A percentile compares a stretch with the other conserved stretches of the same genome.
These are phyloP conservation scores for Orbilia blumenaviensis DNA, from an alignment of 2,329 filamentous ascomycete species.

Conservation along the genomic window DNA sequence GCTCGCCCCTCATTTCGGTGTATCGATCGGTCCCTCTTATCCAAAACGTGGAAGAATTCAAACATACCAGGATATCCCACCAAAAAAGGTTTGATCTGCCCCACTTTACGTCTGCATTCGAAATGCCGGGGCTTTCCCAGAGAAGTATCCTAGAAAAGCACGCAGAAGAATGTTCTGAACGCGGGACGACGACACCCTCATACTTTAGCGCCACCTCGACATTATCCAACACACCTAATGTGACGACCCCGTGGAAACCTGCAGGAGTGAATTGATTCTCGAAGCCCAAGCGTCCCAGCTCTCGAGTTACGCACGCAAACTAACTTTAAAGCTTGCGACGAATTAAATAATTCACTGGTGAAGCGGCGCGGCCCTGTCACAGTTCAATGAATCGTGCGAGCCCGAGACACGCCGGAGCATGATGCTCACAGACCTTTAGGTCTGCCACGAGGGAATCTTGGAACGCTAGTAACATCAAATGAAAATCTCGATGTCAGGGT, in stretches of 20 bases:
- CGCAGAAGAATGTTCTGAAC: constrained; percentile 20
- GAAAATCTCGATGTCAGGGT: constrained; percentile 9
- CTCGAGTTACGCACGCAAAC: constrained; percentile 1
- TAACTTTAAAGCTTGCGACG: constrained; percentile 22
- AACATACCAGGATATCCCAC: constrained; percentile 12
- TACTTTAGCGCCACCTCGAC: constrained; percentile 4
- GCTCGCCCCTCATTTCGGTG: constrained; percentile 9
- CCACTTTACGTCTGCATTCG: constrained; percentile 30
- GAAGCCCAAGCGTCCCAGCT: constrained; percentile 32
- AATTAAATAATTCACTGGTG: constrained; percentile 13
- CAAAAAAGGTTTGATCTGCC: constrained; percentile 14
- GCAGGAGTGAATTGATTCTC: constrained; percentile 10
- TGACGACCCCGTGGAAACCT: constrained; percentile 5
- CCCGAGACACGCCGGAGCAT: background rate
- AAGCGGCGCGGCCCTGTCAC: background rate
- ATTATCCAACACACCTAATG: constrained; percentile 23
- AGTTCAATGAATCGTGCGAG: background rate
- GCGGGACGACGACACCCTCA: constrained; percentile 22
- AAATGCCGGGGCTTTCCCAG: background rate
- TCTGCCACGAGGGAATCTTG: constrained; percentile 5
- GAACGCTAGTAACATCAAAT: constrained; percentile 5
- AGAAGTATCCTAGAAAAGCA: background rate
- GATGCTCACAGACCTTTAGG: constrained; percentile 15
- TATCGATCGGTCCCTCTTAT: constrained; percentile 11
- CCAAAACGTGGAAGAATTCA: constrained; percentile 52